Evolutionary conservation across 768 basidiomycete genomes (phyloP), one percentile per base, ranked within the genome.

Genomic region (Pisolithus tinctorius): DNA sequence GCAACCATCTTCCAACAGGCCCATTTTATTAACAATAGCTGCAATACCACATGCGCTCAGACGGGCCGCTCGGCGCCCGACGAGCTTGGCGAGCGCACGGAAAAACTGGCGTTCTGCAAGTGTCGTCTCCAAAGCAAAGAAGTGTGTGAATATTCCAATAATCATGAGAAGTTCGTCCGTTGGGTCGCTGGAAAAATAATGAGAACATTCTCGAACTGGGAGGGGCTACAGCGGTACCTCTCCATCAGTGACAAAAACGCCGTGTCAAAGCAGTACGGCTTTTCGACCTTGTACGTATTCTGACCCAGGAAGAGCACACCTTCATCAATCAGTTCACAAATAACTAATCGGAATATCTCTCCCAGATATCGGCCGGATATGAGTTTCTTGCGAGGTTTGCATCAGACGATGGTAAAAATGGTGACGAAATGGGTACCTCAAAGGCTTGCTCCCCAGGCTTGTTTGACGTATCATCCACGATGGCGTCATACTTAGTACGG

Each of bases 191-290:
- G 52, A 57, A 50, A 27, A 11, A 26, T n/a, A 13, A 45, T 13
- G 27, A 45, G 43, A 13, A 45, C 29, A 42, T 26, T 25, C 6
- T 14, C 4, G 20, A 27, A 45, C 2, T 30, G 25, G 16, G 7
- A 34, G 34, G 8, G 20, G 41, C 1, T 23, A 45, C 6, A 47
- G 1, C 10, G 34, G 48, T 55, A 88, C 92, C 84, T 89, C 72
- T 98, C 95, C 86, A 99, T 96, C 41, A 98, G 76, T 39, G 92
- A 94, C 55, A 99, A 73, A 76, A 97, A 97, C 1, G 95, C 94
- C 2, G 96, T 99, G 68, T 99, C 95, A 61, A 99, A 84, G 27
- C 80, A 84, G 66, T 93, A 93, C 17, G 93, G 82, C 57, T 80
- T 89, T 70, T 98, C 94, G 37, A 99, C 81, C 75, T 98, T 97